Conservation (phyloP, 2,329 filamentous ascomycete species). For the Exophiala alcalophila region DNA sequence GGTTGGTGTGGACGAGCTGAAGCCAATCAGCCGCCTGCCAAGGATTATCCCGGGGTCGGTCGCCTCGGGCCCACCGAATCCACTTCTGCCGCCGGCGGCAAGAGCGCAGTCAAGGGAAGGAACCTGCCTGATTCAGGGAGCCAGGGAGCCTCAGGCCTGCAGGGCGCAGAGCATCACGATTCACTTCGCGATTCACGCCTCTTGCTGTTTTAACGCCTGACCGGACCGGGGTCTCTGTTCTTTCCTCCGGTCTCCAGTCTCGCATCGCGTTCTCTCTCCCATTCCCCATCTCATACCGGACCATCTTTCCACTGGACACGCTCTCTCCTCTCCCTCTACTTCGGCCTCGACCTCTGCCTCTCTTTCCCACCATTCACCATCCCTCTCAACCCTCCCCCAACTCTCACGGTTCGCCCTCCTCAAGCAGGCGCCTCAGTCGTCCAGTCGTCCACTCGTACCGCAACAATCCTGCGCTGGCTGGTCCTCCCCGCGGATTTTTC, state of each 20-base stretch:
- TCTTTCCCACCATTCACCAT: constrained; percentile 14
- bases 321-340: constrained; percentile 6
- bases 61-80: constrained; percentile 10
- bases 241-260: background rate
- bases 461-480: constrained; percentile 16
- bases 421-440: constrained; percentile 18
- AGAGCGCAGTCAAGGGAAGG: constrained; percentile 12
- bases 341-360: constrained; percentile 2
- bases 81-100: constrained; percentile 25
- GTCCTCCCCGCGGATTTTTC: constrained; percentile 16
- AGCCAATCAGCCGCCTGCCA: constrained; percentile 16
- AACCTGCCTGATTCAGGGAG: too few relatives aligned
- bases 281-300: constrained; percentile 8
- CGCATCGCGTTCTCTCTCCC: constrained; percentile 1
- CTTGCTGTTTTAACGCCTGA: constrained; percentile 24
- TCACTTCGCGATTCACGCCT: too few relatives aligned
- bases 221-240: background rate
- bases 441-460: constrained; percentile 19
- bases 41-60: background rate
- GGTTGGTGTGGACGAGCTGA: constrained; percentile 9
- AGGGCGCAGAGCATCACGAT: too few relatives aligned
- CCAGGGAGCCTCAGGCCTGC: too few relatives aligned
- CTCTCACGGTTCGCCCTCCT: constrained; percentile 10
- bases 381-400: constrained; percentile 8
- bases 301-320: constrained; percentile 14